Evolutionary conservation across 305 asterid genomes (phyloP).

Genomic region (Fraxinus velutina): DNA sequence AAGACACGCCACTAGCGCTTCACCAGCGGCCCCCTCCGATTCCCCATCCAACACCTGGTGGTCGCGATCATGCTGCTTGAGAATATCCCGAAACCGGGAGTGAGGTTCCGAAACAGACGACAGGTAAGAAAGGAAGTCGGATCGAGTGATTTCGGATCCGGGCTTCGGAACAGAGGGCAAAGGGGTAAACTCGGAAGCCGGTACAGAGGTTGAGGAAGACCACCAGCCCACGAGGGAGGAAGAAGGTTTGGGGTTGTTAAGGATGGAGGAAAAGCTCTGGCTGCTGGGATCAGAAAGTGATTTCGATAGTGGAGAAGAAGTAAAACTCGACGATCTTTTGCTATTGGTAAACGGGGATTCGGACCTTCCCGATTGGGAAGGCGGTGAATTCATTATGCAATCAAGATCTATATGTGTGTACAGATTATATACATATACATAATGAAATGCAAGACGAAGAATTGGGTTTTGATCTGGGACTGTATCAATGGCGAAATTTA

Average conservation of each 20-base stretch:
- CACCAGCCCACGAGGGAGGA: constrained; percentile 75
- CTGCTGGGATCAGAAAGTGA: constrained; percentile 48
- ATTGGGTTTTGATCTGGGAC: background rate
- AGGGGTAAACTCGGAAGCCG: constrained; percentile 73
- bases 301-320: constrained; percentile 41
- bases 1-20: constrained; percentile 90
- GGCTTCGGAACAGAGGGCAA: constrained; percentile 53
- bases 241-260: constrained; percentile 83
- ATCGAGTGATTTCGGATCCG: constrained; percentile 66
- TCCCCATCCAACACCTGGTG: constrained; percentile 57
- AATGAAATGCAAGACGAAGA: background rate
- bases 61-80: constrained; percentile 72
- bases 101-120: constrained; percentile 66
- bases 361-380: constrained; percentile 65
- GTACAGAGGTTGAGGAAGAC: constrained; percentile 64
- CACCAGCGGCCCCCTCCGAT: constrained; percentile 57
- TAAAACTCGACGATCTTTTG: constrained; percentile 26
- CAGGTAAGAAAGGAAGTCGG: constrained; percentile 64
- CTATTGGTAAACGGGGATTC: constrained; percentile 30
- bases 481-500: background rate
- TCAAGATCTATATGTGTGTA: background rate
- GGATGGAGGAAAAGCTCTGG: constrained; percentile 90
- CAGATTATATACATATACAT: background rate
- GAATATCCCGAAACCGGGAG: constrained; percentile 75
- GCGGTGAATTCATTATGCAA: constrained; percentile 45